A percentile compares a stretch with the other conserved stretches of the same genome.
Conservation (phyloP, 176 grass and related monocot genomes). For the Carex cristatella region DNA sequence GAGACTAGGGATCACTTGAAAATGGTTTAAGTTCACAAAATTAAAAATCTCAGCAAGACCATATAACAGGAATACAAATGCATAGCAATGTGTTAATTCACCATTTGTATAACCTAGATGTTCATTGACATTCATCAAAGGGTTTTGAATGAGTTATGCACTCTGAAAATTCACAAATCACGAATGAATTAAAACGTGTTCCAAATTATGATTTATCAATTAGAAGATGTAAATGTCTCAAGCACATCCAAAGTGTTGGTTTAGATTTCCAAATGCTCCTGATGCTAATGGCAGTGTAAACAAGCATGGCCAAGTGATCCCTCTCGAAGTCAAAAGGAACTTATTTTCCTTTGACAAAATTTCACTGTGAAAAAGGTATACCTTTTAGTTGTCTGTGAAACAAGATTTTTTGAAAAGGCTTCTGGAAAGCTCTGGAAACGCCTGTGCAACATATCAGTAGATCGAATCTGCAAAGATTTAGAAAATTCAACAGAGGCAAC, state of each 20-base stretch:
- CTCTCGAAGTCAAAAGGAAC: not conserved
- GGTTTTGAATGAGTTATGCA: not conserved
- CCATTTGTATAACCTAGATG: not conserved
- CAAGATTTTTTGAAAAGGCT: constrained; percentile 82
- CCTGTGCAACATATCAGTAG: constrained; percentile 97
- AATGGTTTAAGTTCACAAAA: not conserved
- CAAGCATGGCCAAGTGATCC: not conserved
- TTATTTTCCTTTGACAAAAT: not conserved
- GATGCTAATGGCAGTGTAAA: not conserved
- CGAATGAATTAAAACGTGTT: not conserved
- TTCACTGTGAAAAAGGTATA: constrained; percentile 5
- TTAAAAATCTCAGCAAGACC: not conserved
- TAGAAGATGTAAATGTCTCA: not conserved
- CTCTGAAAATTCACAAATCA: not conserved
- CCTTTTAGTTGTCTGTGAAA: constrained; percentile 45
- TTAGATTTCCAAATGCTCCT: not conserved
- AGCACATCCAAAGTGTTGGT: not conserved
- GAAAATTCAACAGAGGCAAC: constrained; percentile 11
- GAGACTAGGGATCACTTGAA: not conserved
- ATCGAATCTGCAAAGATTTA: constrained; percentile 61
- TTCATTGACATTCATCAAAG: not conserved
- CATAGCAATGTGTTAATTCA: not conserved
- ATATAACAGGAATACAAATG: not conserved
- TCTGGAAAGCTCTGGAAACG: constrained; percentile 96
- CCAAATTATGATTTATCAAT: not conserved